Evolutionary conservation across 1,284 basidiomycete genomes (phyloP).

Genomic region (Rhodotorula sp.): DNA sequence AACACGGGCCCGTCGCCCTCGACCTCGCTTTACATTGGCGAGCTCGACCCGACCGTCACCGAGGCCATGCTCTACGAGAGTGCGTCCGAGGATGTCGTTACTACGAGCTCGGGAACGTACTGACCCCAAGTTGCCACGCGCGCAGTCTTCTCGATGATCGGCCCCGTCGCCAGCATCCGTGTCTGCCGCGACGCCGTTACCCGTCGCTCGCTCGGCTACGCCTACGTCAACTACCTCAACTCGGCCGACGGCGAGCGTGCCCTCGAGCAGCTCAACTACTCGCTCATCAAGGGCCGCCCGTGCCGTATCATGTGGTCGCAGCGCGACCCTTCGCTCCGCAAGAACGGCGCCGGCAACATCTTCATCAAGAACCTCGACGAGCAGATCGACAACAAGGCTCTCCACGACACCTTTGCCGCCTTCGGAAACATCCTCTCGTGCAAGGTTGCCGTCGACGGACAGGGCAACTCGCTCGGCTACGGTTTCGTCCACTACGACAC

Average conservation of each 20-base stretch:
- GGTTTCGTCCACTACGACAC: slow-evolving; percentile 99
- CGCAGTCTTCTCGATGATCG: slow-evolving; percentile 97
- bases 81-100: background rate
- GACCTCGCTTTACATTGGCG: slow-evolving; percentile 95
- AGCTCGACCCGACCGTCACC: slow-evolving; percentile 95
- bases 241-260: slow-evolving; percentile 95
- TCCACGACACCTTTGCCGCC: slow-evolving; percentile 98
- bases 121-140: background rate
- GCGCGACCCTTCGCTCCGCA: slow-evolving; percentile 97
- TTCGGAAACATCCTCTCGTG: slow-evolving; percentile 99
- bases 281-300: slow-evolving; percentile 94
- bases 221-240: slow-evolving; percentile 99
- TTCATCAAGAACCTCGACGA: slow-evolving; percentile 99
- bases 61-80: slow-evolving; percentile 98
- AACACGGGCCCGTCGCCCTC: slow-evolving; percentile 37
- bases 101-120: background rate
- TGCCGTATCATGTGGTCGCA: slow-evolving; percentile 99
- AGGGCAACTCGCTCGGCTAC: slow-evolving; percentile 87
- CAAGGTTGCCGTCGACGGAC: slow-evolving; percentile 95
- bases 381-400: slow-evolving; percentile 98
- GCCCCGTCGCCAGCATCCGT: slow-evolving; percentile 97
- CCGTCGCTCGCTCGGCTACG: slow-evolving; percentile 98
- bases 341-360: slow-evolving; percentile 99
- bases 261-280: slow-evolving; percentile 99
- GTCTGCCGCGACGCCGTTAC: slow-evolving; percentile 99